Conservation (phyloP, 176 grass and related monocot species). For the Chrysopogon serrulatus region DNA sequence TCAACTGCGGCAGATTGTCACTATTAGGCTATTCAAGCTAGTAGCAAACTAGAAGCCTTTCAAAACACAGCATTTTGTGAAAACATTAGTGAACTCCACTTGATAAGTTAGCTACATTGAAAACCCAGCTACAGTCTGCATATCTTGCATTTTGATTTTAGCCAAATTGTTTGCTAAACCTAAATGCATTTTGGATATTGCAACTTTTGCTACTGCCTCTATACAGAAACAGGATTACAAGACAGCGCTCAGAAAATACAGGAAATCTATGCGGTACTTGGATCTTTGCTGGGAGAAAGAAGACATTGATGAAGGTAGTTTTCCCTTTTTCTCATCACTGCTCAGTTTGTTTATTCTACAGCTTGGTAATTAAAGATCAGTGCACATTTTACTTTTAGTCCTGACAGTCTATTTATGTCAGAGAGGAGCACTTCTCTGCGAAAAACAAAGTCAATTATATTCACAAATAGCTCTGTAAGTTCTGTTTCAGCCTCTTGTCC, state of each 20-base stretch:
- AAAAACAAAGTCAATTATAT: slow-evolving; percentile 92
- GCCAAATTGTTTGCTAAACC: neutral
- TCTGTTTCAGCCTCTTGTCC: neutral
- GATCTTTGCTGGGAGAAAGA: slow-evolving; percentile 84
- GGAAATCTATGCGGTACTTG: slow-evolving; percentile 69
- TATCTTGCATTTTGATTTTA: neutral
- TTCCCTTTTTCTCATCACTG: neutral
- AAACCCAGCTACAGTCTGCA: neutral
- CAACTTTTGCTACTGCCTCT: slow-evolving; percentile 24
- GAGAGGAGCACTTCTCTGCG: slow-evolving; percentile 71
- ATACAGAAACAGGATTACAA: slow-evolving; percentile 77
- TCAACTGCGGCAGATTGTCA: neutral
- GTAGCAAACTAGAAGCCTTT: neutral
- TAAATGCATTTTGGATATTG: neutral
- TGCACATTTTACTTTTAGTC: slow-evolving; percentile 3
- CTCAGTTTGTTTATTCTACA: slow-evolving; percentile 18
- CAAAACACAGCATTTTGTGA: neutral
- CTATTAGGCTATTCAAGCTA: neutral
- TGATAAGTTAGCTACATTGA: neutral
- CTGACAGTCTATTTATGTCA: slow-evolving; percentile 43
- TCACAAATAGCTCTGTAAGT: slow-evolving; percentile 99
- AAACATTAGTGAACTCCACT: neutral
- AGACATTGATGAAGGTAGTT: slow-evolving; percentile 59
- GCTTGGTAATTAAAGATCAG: neutral
- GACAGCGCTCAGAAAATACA: slow-evolving; percentile 77